Conservation (phyloP, 2,329 filamentous ascomycete species). For the Aureobasidium zeae region DNA sequence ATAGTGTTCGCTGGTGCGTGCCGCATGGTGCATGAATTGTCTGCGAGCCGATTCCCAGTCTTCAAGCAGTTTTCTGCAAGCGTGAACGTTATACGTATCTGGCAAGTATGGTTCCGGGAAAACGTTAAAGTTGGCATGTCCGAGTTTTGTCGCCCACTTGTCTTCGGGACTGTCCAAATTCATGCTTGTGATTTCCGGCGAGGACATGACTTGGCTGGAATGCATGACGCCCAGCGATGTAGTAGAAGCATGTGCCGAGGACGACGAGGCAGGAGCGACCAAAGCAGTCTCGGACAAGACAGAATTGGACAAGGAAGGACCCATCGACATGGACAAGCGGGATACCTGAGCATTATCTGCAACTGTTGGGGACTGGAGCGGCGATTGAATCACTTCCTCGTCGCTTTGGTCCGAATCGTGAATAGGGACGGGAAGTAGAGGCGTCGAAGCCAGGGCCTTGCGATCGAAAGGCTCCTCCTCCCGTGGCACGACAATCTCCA, state of each 20-base stretch:
- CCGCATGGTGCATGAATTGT: slow-evolving; percentile 83
- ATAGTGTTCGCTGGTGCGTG: slow-evolving; percentile 82
- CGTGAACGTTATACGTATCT: slow-evolving; percentile 46
- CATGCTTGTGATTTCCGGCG: slow-evolving; percentile 53
- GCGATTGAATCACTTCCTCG: slow-evolving; percentile 58
- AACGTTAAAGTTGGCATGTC: slow-evolving; percentile 91
- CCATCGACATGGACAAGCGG: slow-evolving; percentile 22
- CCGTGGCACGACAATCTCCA: slow-evolving; percentile 20
- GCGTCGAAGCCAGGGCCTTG: slow-evolving; percentile 65
- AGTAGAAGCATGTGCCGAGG: slow-evolving; percentile 68
- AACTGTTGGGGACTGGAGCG: slow-evolving; percentile 76
- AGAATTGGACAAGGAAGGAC: slow-evolving; percentile 32
- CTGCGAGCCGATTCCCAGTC: slow-evolving; percentile 77
- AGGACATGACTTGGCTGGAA: slow-evolving; percentile 38
- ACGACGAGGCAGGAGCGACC: slow-evolving; percentile 61
- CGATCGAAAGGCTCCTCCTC: slow-evolving; percentile 42
- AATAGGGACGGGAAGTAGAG: slow-evolving; percentile 74
- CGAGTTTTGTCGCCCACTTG: slow-evolving; percentile 74
- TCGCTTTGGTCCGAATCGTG: slow-evolving; percentile 41
- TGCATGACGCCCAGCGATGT: slow-evolving; percentile 58
- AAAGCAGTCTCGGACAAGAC: slow-evolving; percentile 40
- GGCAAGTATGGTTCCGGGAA: slow-evolving; percentile 70
- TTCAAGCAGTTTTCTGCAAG: slow-evolving; percentile 56
- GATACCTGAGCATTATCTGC: slow-evolving; percentile 45
- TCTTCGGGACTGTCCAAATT: slow-evolving; percentile 58